These are phyloP conservation scores for Alectoria sarmentosa DNA, from an alignment of 495 filamentous ascomycete genomes.

Conservation along the genomic window DNA sequence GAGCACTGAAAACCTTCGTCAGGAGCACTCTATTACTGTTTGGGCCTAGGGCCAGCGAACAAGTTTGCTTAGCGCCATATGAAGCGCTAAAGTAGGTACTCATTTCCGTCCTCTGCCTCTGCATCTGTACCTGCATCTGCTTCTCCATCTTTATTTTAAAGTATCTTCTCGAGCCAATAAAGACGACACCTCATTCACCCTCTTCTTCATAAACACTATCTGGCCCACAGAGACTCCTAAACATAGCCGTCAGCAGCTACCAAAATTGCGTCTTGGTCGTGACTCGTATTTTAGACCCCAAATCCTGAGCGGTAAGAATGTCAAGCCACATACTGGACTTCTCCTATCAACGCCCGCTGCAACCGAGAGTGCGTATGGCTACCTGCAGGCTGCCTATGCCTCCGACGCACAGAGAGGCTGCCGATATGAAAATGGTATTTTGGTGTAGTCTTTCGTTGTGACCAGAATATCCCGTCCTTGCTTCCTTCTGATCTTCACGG, in stretches of 20 bases:
- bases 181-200: not conserved
- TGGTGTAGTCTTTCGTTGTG: not conserved
- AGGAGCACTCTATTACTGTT: too few relatives aligned
- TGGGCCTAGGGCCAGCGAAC: too few relatives aligned
- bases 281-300: not conserved
- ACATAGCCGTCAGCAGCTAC: not conserved
- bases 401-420: not conserved
- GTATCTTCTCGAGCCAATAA: not conserved
- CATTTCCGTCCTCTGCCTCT: not conserved
- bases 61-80: not conserved
- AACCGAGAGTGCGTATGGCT: not conserved
- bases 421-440: not conserved
- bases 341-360: not conserved
- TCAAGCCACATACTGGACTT: not conserved
- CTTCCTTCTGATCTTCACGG: not conserved
- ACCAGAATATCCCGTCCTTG: not conserved
- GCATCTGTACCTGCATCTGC: not conserved
- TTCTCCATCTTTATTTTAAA: not conserved
- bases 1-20: too few relatives aligned
- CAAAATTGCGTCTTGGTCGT: not conserved
- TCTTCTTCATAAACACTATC: not conserved
- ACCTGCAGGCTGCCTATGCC: not conserved
- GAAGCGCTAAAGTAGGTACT: not conserved
- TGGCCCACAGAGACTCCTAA: not conserved
- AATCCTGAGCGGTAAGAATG: not conserved